Conservation (phyloP, 345 rosid species). For the Gossypium raimondii region DNA sequence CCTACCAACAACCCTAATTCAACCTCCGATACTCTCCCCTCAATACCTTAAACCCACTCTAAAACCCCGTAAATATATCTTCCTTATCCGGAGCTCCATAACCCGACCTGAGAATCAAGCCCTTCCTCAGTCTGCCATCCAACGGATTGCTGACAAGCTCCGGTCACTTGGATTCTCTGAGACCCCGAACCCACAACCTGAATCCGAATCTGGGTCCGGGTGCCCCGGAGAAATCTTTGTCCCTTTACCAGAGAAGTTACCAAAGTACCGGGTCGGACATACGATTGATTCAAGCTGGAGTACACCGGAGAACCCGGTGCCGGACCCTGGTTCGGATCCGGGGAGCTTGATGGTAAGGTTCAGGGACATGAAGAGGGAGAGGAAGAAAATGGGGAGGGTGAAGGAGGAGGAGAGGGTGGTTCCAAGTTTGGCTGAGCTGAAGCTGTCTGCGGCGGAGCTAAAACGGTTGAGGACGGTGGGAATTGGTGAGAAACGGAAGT, state of each 20-base stretch:
- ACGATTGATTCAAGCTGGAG: constrained; percentile 96
- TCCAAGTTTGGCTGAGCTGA: constrained; percentile 79
- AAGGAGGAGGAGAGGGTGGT: constrained; percentile 34
- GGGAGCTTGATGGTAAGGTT: constrained; percentile 59
- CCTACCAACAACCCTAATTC: constrained; percentile 29
- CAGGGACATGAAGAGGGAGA: constrained; percentile 45
- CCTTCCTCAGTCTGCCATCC: constrained; percentile 69
- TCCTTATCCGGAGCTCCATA: constrained; percentile 28
- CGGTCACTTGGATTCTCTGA: constrained; percentile 78
- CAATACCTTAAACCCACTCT: constrained; percentile 21
- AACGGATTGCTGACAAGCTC: constrained; percentile 90
- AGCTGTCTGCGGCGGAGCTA: constrained; percentile 48
- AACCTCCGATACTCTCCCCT: constrained; percentile 24
- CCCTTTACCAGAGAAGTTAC: constrained; percentile 57
- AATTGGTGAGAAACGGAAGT: constrained; percentile 56
- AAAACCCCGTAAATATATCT: constrained; percentile 15
- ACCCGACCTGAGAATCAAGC: constrained; percentile 26
- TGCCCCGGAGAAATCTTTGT: constrained; percentile 76
- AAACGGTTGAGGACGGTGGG: constrained; percentile 60
- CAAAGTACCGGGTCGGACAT: constrained; percentile 78
- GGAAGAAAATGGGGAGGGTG: constrained; percentile 31
- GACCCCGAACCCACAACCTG: constrained; percentile 9
- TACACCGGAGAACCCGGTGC: constrained; percentile 81
- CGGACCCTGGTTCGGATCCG: constrained; percentile 70
- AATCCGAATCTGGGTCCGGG: background rate